These are phyloP conservation scores for Maudiozyma serrabonitensis DNA, from an alignment of 805 yeast species.

Conservation along the genomic window DNA sequence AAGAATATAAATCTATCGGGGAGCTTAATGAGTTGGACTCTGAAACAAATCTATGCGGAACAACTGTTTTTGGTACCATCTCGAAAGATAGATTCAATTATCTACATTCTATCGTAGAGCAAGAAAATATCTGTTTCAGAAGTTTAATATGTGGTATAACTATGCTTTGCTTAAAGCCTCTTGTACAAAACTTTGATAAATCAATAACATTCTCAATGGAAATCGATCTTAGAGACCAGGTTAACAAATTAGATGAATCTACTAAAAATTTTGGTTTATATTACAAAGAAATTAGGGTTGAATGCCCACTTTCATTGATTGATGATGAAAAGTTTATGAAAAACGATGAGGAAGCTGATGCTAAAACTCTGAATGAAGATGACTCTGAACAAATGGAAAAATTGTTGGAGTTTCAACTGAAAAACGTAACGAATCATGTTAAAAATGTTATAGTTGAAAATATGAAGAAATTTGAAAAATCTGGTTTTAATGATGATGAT, in stretches of 20 bases:
- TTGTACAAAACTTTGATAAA: constrained; percentile 12
- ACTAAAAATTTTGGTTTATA: constrained; percentile 14
- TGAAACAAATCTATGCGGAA: constrained; percentile 19
- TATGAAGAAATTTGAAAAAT: constrained; percentile 14
- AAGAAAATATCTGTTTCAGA: constrained; percentile 16
- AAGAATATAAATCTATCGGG: constrained; percentile 5
- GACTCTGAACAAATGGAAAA: constrained; percentile 14
- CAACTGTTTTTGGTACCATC: constrained; percentile 21
- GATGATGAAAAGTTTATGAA: constrained; percentile 12
- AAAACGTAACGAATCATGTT: constrained; percentile 15
- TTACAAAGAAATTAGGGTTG: constrained; percentile 20
- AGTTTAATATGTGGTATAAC: constrained; percentile 22
- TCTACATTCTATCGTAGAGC: constrained; percentile 10
- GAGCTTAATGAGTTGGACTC: constrained; percentile 6
- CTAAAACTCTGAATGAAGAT: constrained; percentile 1
- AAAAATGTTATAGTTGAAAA: constrained; percentile 10
- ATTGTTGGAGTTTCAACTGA: constrained; percentile 19
- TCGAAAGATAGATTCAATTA: constrained; percentile 9
- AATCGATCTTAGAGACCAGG: constrained; percentile 14
- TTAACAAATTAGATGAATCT: constrained; percentile 4
- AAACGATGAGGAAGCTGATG: constrained; percentile 1
- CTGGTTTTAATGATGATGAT: constrained; percentile 23
- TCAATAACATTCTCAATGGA: constrained; percentile 18
- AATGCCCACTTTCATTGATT: constrained; percentile 18
- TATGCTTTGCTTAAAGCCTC: constrained; percentile 22